Percentiles rank a stretch among this genome's conserved stretches.
These are phyloP conservation scores for Xanthoconium purpureum DNA, from an alignment of 768 basidiomycete genomes.

Conservation along the genomic window DNA sequence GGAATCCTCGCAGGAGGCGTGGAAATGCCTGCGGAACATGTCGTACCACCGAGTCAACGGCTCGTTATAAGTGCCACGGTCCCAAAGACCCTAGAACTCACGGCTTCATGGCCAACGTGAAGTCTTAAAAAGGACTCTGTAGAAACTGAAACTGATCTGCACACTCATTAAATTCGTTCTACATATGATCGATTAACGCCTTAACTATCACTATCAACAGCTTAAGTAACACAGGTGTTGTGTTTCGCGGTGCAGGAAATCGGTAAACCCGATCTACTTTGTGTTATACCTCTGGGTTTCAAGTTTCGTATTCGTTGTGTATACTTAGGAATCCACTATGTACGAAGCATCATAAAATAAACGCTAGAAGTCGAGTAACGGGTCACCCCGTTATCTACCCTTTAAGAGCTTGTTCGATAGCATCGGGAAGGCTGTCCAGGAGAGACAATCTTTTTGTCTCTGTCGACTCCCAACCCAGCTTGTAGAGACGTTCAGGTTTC, in stretches of 20 bases:
- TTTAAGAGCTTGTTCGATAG: conserved; percentile 27
- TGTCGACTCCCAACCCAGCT: conserved; percentile 39
- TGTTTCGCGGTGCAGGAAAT: neutral
- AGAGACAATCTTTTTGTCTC: conserved; percentile 26
- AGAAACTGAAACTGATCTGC: neutral
- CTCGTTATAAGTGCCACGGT: conserved; percentile 30
- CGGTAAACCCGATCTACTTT: neutral
- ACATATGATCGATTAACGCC: neutral
- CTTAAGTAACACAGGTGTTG: conserved; percentile 4
- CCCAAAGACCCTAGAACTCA: conserved; percentile 4
- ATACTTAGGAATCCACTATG: neutral
- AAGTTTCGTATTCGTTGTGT: conserved; percentile 5
- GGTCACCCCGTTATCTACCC: neutral
- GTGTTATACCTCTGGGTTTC: neutral
- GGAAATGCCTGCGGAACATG: conserved; percentile 44
- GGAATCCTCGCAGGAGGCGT: conserved; percentile 65
- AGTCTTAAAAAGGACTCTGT: neutral
- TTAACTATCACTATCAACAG: conserved; percentile 1
- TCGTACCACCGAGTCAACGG: conserved; percentile 45
- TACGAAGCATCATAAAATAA: conserved; percentile 1
- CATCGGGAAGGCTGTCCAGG: conserved; percentile 28
- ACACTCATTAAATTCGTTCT: conserved; percentile 15
- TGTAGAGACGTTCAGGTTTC: conserved; percentile 34
- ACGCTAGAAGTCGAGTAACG: neutral
- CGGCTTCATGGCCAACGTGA: neutral